Percentiles rank a stretch among this genome's conserved stretches.
Conservation (phyloP, 176 grass and related monocot genomes). For the Bolboschoenus planiculmis region DNA sequence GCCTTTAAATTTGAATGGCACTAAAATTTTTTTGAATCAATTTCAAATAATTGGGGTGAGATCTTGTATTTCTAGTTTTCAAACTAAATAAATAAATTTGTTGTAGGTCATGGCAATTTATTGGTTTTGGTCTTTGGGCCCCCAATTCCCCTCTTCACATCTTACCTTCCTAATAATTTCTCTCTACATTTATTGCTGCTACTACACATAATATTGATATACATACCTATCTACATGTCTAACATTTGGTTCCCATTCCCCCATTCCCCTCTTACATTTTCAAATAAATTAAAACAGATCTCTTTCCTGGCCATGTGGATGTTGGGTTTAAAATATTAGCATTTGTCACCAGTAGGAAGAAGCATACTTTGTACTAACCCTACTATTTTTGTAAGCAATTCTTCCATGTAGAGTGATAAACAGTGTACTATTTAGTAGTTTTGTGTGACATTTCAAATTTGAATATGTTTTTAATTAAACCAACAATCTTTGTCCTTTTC, state of each 20-base stretch:
- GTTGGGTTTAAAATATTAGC: slow-evolving; percentile 19
- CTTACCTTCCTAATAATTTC: slow-evolving; percentile 30
- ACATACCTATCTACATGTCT: slow-evolving; percentile 4
- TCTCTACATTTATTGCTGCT: slow-evolving; percentile 25
- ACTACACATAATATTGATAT: slow-evolving; percentile 17
- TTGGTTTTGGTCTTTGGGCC: slow-evolving; percentile 21
- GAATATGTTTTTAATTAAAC: not conserved
- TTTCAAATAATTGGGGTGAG: slow-evolving; percentile 3
- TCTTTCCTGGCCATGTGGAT: slow-evolving; percentile 18
- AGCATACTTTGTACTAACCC: slow-evolving; percentile 14
- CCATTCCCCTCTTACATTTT: slow-evolving; percentile 2
- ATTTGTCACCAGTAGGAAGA: not conserved
- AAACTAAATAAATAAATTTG: slow-evolving; percentile 1
- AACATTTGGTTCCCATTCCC: not conserved
- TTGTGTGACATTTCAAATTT: slow-evolving; percentile 12
- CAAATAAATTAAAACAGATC: slow-evolving; percentile 9
- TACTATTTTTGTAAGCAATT: slow-evolving; percentile 12
- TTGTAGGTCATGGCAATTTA: slow-evolving; percentile 24
- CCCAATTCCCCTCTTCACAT: slow-evolving; percentile 12
- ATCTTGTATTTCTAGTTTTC: slow-evolving; percentile 10
- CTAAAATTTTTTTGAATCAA: slow-evolving; percentile 1
- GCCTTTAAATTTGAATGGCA: slow-evolving; percentile 7
- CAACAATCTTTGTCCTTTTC: not conserved
- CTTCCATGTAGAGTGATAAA: slow-evolving; percentile 1
- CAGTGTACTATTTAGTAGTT: not conserved